Evolutionary conservation across 129 eudicot species (phyloP).

Genomic region (Flaveria linearis): DNA sequence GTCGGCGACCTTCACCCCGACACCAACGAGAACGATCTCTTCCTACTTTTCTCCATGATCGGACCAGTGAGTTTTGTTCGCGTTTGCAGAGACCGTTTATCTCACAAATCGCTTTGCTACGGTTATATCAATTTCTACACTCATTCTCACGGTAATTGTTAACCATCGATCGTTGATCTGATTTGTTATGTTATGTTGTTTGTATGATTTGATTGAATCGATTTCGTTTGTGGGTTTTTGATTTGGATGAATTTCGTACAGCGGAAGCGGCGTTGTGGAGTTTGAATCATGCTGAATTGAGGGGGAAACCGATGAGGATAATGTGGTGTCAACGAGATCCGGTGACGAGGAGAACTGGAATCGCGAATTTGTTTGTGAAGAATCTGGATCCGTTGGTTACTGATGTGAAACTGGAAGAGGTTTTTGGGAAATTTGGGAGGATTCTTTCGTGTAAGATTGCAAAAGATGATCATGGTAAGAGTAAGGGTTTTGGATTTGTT

Average conservation of each 20-base stretch:
- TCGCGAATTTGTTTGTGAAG: constrained; percentile 58
- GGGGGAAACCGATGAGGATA: constrained; percentile 55
- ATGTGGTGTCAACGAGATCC: constrained; percentile 60
- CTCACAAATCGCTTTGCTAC: constrained; percentile 44
- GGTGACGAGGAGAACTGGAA: constrained; percentile 35
- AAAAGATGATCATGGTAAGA: constrained; percentile 44
- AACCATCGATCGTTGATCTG: neutral
- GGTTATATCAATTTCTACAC: constrained; percentile 47
- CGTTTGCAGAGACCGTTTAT: constrained; percentile 46
- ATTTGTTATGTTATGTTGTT: neutral
- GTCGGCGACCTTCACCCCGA: constrained; percentile 59
- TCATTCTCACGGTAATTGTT: constrained; percentile 40
- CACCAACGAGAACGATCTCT: constrained; percentile 43
- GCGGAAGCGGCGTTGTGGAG: constrained; percentile 40
- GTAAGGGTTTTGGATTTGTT: constrained; percentile 62
- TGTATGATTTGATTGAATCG: neutral
- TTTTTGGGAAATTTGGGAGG: constrained; percentile 48
- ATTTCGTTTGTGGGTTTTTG: neutral
- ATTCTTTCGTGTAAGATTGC: constrained; percentile 57
- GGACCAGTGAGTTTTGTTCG: constrained; percentile 49
- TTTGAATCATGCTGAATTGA: constrained; percentile 42
- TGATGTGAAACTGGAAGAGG: constrained; percentile 37
- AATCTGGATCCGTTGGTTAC: constrained; percentile 44
- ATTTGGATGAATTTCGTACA: constrained; percentile 31
- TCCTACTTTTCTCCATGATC: constrained; percentile 22